Conservation (phyloP, 192 early-diverging fungal genomes). For the Coemansia sp. region DNA sequence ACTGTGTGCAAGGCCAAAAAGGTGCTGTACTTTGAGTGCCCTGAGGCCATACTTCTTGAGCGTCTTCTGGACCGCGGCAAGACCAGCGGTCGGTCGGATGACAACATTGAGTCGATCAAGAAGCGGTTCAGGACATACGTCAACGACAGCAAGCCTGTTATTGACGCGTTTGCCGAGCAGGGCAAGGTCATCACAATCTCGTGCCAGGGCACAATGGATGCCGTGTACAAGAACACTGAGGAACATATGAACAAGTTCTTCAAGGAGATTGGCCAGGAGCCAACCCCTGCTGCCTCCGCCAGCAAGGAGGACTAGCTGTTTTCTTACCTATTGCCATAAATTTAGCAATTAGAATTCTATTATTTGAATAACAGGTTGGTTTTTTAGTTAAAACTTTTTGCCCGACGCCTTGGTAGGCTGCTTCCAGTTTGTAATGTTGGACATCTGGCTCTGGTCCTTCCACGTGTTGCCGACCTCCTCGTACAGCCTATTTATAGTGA, state of each 20-base stretch:
- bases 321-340: too few species aligned
- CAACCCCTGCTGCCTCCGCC: background rate
- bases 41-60: conserved; percentile 87
- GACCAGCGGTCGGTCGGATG: conserved; percentile 89
- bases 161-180: conserved; percentile 72
- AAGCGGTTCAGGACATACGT: conserved; percentile 89
- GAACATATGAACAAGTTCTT: conserved; percentile 47
- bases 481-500: conserved; percentile 60
- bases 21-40: conserved; percentile 93
- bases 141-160: conserved; percentile 89
- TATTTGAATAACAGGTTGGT: too few species aligned
- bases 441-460: conserved; percentile 42
- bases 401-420: conserved; percentile 16
- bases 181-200: conserved; percentile 79
- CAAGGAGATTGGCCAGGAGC: conserved; percentile 13
- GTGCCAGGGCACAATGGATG: conserved; percentile 61
- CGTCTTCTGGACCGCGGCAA: conserved; percentile 92
- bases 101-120: conserved; percentile 93
- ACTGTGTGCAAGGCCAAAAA: conserved; percentile 68
- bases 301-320: background rate
- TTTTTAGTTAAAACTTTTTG: conserved; percentile 11
- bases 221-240: conserved; percentile 66
- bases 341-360: too few species aligned
- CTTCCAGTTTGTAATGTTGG: conserved; percentile 39
- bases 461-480: conserved; percentile 49